Evolutionary conservation across 768 basidiomycete species (phyloP).

Genomic region (Leccinum boreale): DNA sequence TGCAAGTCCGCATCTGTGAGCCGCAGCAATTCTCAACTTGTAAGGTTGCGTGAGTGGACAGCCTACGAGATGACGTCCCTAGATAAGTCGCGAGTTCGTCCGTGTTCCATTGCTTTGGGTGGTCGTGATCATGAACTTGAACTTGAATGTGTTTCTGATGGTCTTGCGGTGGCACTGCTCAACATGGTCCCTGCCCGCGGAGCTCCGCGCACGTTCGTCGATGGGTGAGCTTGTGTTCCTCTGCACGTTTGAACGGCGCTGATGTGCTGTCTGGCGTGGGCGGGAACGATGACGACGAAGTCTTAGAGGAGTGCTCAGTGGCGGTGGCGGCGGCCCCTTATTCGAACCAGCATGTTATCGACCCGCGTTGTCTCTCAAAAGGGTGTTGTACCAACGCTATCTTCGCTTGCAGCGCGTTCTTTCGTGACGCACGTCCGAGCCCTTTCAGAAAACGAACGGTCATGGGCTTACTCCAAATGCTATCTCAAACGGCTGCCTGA

Average conservation of each 20-base stretch:
- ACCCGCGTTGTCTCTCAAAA: conserved; percentile 36
- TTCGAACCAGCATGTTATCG: too few species aligned
- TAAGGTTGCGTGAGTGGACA: conserved; percentile 48
- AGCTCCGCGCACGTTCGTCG: conserved; percentile 9
- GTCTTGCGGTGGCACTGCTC: conserved; percentile 12
- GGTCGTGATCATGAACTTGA: neutral
- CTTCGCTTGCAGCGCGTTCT: conserved; percentile 46
- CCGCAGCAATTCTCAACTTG: conserved; percentile 57
- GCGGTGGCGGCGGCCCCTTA: too few species aligned
- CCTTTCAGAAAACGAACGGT: conserved; percentile 36
- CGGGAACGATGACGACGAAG: too few species aligned
- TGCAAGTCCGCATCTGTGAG: conserved; percentile 59
- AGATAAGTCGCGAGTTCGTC: conserved; percentile 56
- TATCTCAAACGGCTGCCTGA: conserved; percentile 32
- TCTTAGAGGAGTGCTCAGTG: too few species aligned
- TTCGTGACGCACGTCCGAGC: conserved; percentile 45
- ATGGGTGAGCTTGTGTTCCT: conserved; percentile 14
- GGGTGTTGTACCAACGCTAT: conserved; percentile 40
- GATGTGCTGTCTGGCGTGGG: conserved; percentile 24
- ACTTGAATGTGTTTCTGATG: neutral
- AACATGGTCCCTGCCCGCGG: conserved; percentile 39
- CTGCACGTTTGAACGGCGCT: neutral
- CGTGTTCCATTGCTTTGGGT: conserved; percentile 66
- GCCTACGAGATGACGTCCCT: conserved; percentile 39
- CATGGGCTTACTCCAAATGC: conserved; percentile 39